Evolutionary conservation across 2,329 filamentous ascomycete genomes (phyloP).

Genomic region (Penicillium nordicum): DNA sequence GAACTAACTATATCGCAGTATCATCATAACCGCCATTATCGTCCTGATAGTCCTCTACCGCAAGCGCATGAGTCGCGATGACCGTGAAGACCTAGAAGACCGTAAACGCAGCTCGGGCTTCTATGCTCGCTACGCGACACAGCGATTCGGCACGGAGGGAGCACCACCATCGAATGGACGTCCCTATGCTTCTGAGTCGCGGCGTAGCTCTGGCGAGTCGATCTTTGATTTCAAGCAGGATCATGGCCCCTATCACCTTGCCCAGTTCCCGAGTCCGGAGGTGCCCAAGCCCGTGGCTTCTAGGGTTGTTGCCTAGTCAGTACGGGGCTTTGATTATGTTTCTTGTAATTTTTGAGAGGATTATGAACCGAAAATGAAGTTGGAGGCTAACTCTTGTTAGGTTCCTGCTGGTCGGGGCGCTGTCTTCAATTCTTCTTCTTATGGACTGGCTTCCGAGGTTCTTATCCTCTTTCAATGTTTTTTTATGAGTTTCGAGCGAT

Average conservation of each 20-base stretch:
- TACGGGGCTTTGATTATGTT: background rate
- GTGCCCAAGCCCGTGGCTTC: background rate
- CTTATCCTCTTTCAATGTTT: background rate
- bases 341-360: background rate
- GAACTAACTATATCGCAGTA: background rate
- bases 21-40: background rate
- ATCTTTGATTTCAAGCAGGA: conserved; percentile 10
- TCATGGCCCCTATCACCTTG: conserved; percentile 4
- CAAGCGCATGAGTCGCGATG: background rate
- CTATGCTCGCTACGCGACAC: conserved; percentile 2
- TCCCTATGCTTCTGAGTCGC: background rate
- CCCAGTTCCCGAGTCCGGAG: background rate
- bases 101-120: background rate
- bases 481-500: conserved; percentile 3
- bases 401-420: conserved; percentile 2
- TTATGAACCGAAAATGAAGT: no score
- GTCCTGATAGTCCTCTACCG: conserved; percentile 4
- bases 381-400: background rate
- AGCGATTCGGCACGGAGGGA: background rate
- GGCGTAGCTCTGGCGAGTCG: background rate
- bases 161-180: background rate
- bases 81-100: conserved; percentile 6
- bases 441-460: background rate
- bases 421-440: background rate
- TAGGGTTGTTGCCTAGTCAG: background rate